Evolutionary conservation across 176 grass and related monocot genomes (phyloP).

Genomic region (Tillandsia leiboldiana): DNA sequence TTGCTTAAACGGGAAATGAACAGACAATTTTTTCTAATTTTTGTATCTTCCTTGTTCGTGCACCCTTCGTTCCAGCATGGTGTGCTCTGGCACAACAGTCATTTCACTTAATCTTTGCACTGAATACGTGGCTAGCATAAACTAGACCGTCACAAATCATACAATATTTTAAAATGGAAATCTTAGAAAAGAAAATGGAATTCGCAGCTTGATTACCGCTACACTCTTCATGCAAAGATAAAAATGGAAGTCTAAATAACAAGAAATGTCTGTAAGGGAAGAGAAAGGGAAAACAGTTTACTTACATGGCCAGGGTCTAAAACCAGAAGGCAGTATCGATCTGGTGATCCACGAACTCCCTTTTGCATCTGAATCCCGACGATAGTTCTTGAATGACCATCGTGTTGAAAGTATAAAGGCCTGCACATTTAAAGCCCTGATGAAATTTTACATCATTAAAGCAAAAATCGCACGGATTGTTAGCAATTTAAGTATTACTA

Average conservation of each 20-base stretch:
- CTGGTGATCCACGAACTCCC: constrained; percentile 27
- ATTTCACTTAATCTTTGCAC: too few relatives aligned
- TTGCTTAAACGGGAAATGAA: too few relatives aligned
- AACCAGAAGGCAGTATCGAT: constrained; percentile 53
- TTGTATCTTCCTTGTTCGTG: too few relatives aligned
- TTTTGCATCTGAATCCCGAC: constrained; percentile 95
- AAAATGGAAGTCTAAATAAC: constrained; percentile 1
- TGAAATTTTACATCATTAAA: not conserved
- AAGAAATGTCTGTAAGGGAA: not conserved
- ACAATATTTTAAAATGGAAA: not conserved
- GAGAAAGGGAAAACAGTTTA: constrained; percentile 2
- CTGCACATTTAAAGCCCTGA: constrained; percentile 24
- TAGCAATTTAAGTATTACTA: not conserved
- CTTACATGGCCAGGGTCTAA: constrained; percentile 87
- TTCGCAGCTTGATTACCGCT: not conserved
- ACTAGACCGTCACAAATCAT: not conserved
- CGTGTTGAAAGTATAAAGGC: constrained; percentile 89
- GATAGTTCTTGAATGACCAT: constrained; percentile 92
- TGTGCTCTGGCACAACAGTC: too few relatives aligned
- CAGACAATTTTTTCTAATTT: too few relatives aligned
- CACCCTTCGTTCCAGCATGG: too few relatives aligned
- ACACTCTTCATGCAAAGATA: not conserved
- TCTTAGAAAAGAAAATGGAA: not conserved
- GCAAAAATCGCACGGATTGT: not conserved
- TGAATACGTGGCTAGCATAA: too few relatives aligned